Percentiles rank a stretch among this genome's conserved stretches.
phyloP scores from a whole-genome alignment of 495 filamentous ascomycete genomes.

The Hypoxylon perforatum region DNA sequence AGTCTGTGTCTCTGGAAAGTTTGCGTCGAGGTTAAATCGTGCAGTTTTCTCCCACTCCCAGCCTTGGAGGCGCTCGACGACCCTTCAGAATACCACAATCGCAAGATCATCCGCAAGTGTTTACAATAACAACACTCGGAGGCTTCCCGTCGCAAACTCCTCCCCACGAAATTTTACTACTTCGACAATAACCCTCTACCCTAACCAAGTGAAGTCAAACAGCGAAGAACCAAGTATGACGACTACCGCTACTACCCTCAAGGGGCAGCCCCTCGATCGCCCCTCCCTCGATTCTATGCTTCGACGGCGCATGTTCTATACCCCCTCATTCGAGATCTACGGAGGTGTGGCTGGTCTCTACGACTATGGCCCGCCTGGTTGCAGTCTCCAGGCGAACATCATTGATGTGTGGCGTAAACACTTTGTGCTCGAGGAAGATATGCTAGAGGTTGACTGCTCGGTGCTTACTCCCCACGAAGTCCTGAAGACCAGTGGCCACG shows the following conservation, averaged over 20 bases:
- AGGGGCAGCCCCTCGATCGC: constrained; percentile 88
- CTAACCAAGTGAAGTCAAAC: neutral
- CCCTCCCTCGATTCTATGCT: constrained; percentile 82
- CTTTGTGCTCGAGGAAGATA: constrained; percentile 89
- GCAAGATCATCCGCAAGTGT: constrained; percentile 2
- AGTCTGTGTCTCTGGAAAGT: constrained; percentile 15
- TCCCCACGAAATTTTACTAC: constrained; percentile 15
- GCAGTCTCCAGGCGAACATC: constrained; percentile 83
- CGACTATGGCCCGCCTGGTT: constrained; percentile 87
- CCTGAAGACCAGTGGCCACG: constrained; percentile 95
- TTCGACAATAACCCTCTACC: constrained; percentile 6
- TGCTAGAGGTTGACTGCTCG: constrained; percentile 89
- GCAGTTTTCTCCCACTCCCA: constrained; percentile 8
- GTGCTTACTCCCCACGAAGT: constrained; percentile 89
- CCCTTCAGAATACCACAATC: constrained; percentile 10
- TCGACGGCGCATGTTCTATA: constrained; percentile 90
- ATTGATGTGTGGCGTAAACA: constrained; percentile 93
- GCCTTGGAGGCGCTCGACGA: constrained; percentile 9
- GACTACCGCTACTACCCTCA: constrained; percentile 76
- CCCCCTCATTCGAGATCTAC: constrained; percentile 94
- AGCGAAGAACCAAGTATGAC: constrained; percentile 44
- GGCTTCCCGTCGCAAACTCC: constrained; percentile 14
- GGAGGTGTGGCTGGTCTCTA: constrained; percentile 86
- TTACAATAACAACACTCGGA: constrained; percentile 1
- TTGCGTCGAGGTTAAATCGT: constrained; percentile 26